phyloP scores from a whole-genome alignment of 805 yeast species.

The Wickerhamomyces rabaulensis region DNA sequence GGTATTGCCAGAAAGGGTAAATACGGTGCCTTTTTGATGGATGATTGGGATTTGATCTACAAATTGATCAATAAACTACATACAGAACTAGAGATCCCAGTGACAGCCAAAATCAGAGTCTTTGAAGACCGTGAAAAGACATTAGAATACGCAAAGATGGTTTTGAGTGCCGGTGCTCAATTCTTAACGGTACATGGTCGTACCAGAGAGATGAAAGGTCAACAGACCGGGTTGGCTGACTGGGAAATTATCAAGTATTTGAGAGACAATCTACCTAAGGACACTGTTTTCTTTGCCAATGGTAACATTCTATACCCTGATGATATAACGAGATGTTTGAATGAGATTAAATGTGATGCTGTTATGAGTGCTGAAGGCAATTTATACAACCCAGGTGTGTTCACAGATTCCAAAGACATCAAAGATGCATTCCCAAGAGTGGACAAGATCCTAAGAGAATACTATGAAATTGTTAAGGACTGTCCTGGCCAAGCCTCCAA shows the following conservation, averaged over 20 bases:
- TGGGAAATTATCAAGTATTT: conserved; percentile 76
- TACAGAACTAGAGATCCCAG: conserved; percentile 72
- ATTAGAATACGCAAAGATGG: conserved; percentile 82
- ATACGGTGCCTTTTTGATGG: conserved; percentile 95
- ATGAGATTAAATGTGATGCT: conserved; percentile 69
- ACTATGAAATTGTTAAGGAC: conserved; percentile 66
- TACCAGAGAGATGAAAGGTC: conserved; percentile 97
- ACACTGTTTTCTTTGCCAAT: conserved; percentile 87
- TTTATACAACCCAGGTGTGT: conserved; percentile 88
- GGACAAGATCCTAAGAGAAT: conserved; percentile 77
- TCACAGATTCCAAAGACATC: conserved; percentile 47
- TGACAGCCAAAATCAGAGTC: conserved; percentile 92
- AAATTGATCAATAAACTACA: conserved; percentile 70
- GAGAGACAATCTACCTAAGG: conserved; percentile 69
- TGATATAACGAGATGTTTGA: conserved; percentile 68
- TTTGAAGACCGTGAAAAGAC: conserved; percentile 82
- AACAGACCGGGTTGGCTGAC: conserved; percentile 90
- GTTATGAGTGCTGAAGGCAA: conserved; percentile 98
- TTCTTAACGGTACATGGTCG: conserved; percentile 93
- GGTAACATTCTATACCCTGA: conserved; percentile 92
- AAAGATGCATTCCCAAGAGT: conserved; percentile 80
- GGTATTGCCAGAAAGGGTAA: conserved; percentile 94
- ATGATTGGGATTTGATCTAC: conserved; percentile 85
- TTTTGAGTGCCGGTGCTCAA: conserved; percentile 91
- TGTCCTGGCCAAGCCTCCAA: conserved; percentile 56